A percentile compares a stretch with the other conserved stretches of the same genome.
Evolutionary conservation across 768 basidiomycete genomes (phyloP).

Genomic region (Pleurotus platypus): DNA sequence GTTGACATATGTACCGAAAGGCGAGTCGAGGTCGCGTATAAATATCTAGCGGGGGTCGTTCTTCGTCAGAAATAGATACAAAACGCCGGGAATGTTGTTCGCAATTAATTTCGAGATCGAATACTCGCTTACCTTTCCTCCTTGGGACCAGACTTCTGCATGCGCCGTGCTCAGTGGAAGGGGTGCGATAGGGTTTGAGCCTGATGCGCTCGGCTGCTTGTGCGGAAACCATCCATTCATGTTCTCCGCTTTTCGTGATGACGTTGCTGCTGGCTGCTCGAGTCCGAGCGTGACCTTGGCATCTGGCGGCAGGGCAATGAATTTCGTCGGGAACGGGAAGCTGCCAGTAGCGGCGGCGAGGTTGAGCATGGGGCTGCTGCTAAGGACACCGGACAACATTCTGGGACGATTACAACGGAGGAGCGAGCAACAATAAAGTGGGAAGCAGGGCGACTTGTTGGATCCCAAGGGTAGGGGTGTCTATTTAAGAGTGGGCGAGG

Average conservation of each 20-base stretch:
- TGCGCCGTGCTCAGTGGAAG: slow-evolving; percentile 40
- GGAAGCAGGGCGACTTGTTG: not conserved
- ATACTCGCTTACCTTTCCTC: slow-evolving; percentile 30
- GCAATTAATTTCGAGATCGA: not conserved
- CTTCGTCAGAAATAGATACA: slow-evolving; percentile 3
- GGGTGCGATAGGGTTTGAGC: slow-evolving; percentile 26
- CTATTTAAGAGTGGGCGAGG: not conserved
- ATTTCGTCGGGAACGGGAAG: slow-evolving; percentile 34
- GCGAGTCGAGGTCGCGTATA: slow-evolving; percentile 42
- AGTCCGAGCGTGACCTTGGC: slow-evolving; percentile 28
- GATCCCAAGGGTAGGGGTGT: not conserved
- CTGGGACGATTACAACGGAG: not conserved
- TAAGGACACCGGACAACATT: slow-evolving; percentile 12
- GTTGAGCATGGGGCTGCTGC: slow-evolving; percentile 24
- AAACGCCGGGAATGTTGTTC: not conserved
- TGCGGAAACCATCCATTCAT: slow-evolving; percentile 43
- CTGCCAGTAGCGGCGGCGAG: slow-evolving; percentile 30
- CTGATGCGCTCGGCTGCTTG: slow-evolving; percentile 14
- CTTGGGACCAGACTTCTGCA: slow-evolving; percentile 44
- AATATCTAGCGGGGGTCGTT: slow-evolving; percentile 28
- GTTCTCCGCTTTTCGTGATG: slow-evolving; percentile 19
- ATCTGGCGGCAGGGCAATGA: slow-evolving; percentile 26
- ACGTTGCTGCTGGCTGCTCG: slow-evolving; percentile 13
- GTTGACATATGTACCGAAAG: slow-evolving; percentile 48
- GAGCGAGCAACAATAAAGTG: not conserved